Conservation (phyloP, 2,329 filamentous ascomycete species). For the Penicillium sp. region DNA sequence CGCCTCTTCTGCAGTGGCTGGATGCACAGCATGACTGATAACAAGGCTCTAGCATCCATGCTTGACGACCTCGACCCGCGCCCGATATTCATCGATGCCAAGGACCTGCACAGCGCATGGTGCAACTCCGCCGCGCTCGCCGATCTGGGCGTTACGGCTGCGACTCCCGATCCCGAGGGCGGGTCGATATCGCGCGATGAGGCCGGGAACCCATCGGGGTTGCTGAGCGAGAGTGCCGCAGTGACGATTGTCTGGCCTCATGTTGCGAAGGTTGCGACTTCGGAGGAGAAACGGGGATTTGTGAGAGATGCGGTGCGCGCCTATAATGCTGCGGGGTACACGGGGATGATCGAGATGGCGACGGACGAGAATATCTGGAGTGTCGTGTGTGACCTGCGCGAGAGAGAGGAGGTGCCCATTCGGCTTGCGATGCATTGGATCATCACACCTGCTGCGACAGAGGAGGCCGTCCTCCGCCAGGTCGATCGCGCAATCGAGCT, state of each 20-base stretch:
- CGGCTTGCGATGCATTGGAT: conserved; percentile 55
- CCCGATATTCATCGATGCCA: conserved; percentile 56
- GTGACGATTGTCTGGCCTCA: conserved; percentile 55
- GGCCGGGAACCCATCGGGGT: conserved; percentile 47
- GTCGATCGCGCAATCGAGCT: conserved; percentile 53
- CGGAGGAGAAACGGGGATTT: conserved; percentile 48
- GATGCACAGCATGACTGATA: conserved; percentile 54
- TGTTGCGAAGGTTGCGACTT: conserved; percentile 46
- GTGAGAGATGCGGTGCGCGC: conserved; percentile 48
- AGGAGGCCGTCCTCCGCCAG: conserved; percentile 46
- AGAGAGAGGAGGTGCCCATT: conserved; percentile 40
- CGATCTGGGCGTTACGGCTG: conserved; percentile 49
- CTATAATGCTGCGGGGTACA: conserved; percentile 53
- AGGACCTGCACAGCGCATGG: conserved; percentile 57
- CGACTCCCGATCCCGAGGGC: conserved; percentile 47
- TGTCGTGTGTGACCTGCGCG: conserved; percentile 43
- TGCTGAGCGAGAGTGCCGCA: conserved; percentile 52
- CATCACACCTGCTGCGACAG: conserved; percentile 47
- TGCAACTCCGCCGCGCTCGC: conserved; percentile 53
- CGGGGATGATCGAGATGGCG: conserved; percentile 57
- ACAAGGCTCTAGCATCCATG: conserved; percentile 48
- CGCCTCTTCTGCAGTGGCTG: conserved; percentile 54
- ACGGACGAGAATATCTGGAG: conserved; percentile 56
- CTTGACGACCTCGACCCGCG: conserved; percentile 54
- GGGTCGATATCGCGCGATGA: conserved; percentile 52